Evolutionary conservation across 1,284 basidiomycete genomes (phyloP), one percentile per base, ranked within the genome.

Genomic region (Singerocomus rubriflavus): DNA sequence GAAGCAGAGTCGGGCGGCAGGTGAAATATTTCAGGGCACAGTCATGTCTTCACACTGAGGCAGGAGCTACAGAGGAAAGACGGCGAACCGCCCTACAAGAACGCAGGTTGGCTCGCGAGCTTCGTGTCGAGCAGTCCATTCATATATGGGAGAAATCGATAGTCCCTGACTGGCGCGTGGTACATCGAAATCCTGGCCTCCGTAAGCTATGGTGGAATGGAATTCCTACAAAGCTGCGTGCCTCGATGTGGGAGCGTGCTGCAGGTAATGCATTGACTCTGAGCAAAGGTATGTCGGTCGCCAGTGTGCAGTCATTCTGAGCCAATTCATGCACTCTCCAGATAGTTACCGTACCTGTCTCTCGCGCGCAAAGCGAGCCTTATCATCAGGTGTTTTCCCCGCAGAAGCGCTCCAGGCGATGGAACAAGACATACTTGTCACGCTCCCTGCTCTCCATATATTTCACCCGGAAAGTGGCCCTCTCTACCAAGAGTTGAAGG

Each of bases 161-260:
- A 55, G 62, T 91, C 27, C 90, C 91, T 0, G 88, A 93, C 64
- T 95, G 91, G 91, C 82, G 79, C 40, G 78, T 81, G 27, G 89
- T 92, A 4, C 66, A 82, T 60, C 82, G 78, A 58, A 82, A 85
- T 56, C 75, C 80, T 0, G 69, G 68, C 1, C 71, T 96, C 46
- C 79, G 89, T 37, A 80, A 78, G 60, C 62, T 98, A 14, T 99
- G 96, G 96, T 96, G 94, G 86, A 79, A 82, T 40, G 96, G 96
- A 7, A 87, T 95, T 46, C 96, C 96, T 0, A 82, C 86, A 0
- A 89, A 91, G 65, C 72, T 96, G 48, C 79, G 96, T 37, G 90
- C 91, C 1, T 73, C 80, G 5, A 82, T 98, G 69, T 99, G 96
- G 96, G 82, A 88, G 59, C 76, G 82, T 50, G 92, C 89, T 5